Evolutionary conservation across 2,329 filamentous ascomycete genomes (phyloP).

Genomic region (Xylaria sp.): DNA sequence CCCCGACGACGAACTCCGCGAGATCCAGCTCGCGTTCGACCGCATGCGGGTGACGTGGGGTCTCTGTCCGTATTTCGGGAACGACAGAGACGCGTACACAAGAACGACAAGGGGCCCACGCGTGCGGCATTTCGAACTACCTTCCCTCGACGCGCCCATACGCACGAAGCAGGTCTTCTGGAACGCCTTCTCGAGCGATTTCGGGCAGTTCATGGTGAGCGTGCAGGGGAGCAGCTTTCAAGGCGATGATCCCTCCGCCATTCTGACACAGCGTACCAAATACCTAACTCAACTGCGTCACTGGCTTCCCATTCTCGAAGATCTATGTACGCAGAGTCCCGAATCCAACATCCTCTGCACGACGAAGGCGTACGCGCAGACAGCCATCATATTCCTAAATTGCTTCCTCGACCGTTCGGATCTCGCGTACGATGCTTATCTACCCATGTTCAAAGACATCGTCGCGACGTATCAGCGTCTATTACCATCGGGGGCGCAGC

Average conservation of each 20-base stretch:
- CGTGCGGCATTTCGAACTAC: slow-evolving; percentile 20
- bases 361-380: slow-evolving; percentile 35
- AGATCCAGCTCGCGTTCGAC: slow-evolving; percentile 39
- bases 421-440: slow-evolving; percentile 39
- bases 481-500: slow-evolving; percentile 15
- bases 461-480: slow-evolving; percentile 36
- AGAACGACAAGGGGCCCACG: background rate
- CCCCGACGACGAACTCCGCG: slow-evolving; percentile 31
- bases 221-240: slow-evolving; percentile 29
- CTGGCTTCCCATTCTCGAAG: slow-evolving; percentile 37
- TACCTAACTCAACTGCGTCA: slow-evolving; percentile 32
- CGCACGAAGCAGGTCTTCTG: slow-evolving; percentile 34
- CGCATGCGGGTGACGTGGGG: slow-evolving; percentile 39
- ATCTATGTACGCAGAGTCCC: slow-evolving; percentile 25
- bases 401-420: slow-evolving; percentile 39
- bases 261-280: slow-evolving; percentile 26
- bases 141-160: slow-evolving; percentile 29
- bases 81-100: slow-evolving; percentile 20
- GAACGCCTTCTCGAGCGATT: slow-evolving; percentile 37
- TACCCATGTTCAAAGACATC: slow-evolving; percentile 36
- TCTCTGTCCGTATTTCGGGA: slow-evolving; percentile 40
- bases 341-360: slow-evolving; percentile 25
- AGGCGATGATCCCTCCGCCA: slow-evolving; percentile 11
- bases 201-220: slow-evolving; percentile 40
- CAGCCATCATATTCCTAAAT: slow-evolving; percentile 35